These are phyloP conservation scores for Diversispora eburnea DNA, from an alignment of 192 early-diverging fungal species.

Conservation along the genomic window DNA sequence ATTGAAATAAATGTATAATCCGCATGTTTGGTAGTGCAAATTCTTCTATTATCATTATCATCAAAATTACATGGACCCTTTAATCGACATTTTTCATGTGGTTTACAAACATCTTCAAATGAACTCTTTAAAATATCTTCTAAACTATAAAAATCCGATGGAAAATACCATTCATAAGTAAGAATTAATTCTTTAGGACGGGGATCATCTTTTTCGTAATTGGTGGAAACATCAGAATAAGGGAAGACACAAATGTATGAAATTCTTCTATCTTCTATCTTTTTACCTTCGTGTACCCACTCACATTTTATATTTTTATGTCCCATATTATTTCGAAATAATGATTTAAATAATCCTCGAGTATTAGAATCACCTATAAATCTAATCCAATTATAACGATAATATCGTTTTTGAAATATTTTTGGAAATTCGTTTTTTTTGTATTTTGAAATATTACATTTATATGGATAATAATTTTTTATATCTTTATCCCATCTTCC, in stretches of 20 bases:
- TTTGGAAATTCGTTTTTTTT: background rate
- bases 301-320: background rate
- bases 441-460: background rate
- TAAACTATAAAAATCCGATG: background rate
- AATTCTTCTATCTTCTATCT: background rate
- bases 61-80: background rate
- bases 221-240: background rate
- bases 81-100: background rate
- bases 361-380: background rate
- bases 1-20: background rate
- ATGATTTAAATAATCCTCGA: background rate
- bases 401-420: background rate
- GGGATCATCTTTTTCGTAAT: background rate
- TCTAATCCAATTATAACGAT: background rate
- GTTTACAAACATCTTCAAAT: background rate
- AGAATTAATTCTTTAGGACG: background rate
- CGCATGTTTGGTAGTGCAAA: background rate
- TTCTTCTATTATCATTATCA: background rate
- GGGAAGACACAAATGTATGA: background rate
- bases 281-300: background rate
- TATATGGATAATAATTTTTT: background rate
- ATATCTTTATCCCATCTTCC: background rate
- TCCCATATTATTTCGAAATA: too few species aligned
- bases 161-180: conserved; percentile 5
- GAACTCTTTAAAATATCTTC: background rate